Conservation (phyloP, 225 moss, liverwort and hornwort species). For the Pleurozium schreberi region DNA sequence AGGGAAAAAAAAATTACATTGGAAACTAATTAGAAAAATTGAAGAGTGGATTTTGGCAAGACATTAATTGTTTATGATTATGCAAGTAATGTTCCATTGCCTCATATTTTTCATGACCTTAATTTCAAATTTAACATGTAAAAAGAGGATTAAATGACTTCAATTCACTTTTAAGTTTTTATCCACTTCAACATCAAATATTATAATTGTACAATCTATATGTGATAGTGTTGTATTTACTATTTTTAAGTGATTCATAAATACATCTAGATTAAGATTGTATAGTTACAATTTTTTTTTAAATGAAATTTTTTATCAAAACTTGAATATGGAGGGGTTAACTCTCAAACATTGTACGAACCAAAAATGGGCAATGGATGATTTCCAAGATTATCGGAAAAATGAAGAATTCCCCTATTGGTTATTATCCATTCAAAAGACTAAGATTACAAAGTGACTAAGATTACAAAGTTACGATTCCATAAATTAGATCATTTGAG, state of each 20-base stretch:
- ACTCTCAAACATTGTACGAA: not conserved
- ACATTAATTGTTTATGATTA: fast-evolving
- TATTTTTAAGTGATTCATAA: not conserved
- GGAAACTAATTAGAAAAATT: not conserved
- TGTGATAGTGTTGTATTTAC: no score
- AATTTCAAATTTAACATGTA: not conserved
- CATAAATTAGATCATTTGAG: not conserved
- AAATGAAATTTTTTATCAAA: not conserved
- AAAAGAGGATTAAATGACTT: not conserved
- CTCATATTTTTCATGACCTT: not conserved
- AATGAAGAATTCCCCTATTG: not conserved
- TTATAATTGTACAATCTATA: not conserved
- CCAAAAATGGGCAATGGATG: not conserved
- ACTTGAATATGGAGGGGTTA: not conserved
- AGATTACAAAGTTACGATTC: no score
- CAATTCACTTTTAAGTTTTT: not conserved
- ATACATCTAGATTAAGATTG: not conserved
- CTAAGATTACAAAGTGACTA: no score
- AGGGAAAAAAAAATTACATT: not conserved
- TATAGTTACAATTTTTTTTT: not conserved
- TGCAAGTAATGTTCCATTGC: fast-evolving
- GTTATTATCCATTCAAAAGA: no score
- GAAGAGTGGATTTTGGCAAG: not conserved
- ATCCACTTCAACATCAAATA: not conserved
- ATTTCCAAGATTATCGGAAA: not conserved